Evolutionary conservation across 1,284 basidiomycete genomes (phyloP).

Genomic region (Tilletia caries): DNA sequence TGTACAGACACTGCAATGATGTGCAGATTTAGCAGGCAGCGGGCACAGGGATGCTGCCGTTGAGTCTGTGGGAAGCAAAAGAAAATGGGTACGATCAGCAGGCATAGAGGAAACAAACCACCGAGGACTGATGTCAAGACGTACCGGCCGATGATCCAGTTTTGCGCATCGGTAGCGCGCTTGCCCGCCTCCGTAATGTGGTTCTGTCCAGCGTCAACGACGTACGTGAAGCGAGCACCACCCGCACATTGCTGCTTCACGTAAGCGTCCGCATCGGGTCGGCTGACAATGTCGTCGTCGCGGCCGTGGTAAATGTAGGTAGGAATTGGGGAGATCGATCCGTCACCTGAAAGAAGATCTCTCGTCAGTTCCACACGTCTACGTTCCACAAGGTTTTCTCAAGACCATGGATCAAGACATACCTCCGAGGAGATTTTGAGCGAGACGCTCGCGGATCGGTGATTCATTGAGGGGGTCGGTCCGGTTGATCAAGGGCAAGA

Average conservation of each 20-base stretch:
- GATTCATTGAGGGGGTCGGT: neutral
- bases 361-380: neutral
- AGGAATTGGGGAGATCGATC: neutral
- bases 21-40: neutral
- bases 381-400: neutral
- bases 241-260: slow-evolving; percentile 11
- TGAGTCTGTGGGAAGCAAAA: neutral
- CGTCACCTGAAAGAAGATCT: neutral
- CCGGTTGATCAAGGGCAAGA: neutral
- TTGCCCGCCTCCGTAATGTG: neutral
- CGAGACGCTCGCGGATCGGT: neutral
- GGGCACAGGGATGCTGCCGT: neutral
- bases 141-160: neutral
- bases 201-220: neutral
- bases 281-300: neutral
- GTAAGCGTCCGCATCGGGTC: neutral
- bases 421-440: neutral
- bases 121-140: neutral
- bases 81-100: too few species aligned
- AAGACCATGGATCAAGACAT: neutral
- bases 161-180: neutral
- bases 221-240: neutral
- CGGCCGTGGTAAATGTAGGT: slow-evolving; percentile 11
- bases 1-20: too few species aligned
- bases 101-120: neutral